A percentile compares a stretch with the other conserved stretches of the same genome.
Evolutionary conservation across 805 yeast genomes (phyloP).

Genomic region (Lipomyces sp.): DNA sequence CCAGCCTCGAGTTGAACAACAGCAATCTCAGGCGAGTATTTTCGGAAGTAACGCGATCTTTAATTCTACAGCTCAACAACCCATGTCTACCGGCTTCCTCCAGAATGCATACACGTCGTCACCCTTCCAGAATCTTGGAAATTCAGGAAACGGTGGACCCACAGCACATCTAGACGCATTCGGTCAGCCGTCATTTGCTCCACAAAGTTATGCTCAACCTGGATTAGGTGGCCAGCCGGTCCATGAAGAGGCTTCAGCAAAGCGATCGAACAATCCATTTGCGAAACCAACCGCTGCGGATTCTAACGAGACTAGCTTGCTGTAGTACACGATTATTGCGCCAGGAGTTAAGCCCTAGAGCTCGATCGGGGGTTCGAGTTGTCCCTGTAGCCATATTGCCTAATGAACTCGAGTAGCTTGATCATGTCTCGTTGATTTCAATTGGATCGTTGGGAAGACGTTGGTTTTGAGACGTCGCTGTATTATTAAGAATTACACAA

Average conservation of each 20-base stretch:
- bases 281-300: slow-evolving; percentile 46
- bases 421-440: too few relatives aligned
- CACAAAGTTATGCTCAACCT: neutral
- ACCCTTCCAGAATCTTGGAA: slow-evolving; percentile 1
- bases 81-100: slow-evolving; percentile 35
- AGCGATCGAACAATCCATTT: slow-evolving; percentile 77
- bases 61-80: slow-evolving; percentile 8
- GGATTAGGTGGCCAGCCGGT: slow-evolving; percentile 20
- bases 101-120: slow-evolving; percentile 28
- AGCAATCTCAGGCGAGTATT: slow-evolving; percentile 9
- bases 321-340: neutral
- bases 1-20: neutral
- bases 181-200: neutral
- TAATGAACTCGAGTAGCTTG: too few relatives aligned
- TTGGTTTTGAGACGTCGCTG: too few relatives aligned
- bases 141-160: neutral
- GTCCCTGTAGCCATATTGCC: too few relatives aligned
- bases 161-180: neutral
- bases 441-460: too few relatives aligned
- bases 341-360: neutral
- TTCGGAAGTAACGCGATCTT: slow-evolving; percentile 9
- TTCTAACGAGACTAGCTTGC: neutral
- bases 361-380: neutral
- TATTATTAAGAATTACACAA: too few relatives aligned
- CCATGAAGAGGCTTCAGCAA: slow-evolving; percentile 48